Percentiles rank a stretch among this genome's conserved stretches.
Conservation (phyloP, 1,284 basidiomycete species). For the Agaricales sp. region DNA sequence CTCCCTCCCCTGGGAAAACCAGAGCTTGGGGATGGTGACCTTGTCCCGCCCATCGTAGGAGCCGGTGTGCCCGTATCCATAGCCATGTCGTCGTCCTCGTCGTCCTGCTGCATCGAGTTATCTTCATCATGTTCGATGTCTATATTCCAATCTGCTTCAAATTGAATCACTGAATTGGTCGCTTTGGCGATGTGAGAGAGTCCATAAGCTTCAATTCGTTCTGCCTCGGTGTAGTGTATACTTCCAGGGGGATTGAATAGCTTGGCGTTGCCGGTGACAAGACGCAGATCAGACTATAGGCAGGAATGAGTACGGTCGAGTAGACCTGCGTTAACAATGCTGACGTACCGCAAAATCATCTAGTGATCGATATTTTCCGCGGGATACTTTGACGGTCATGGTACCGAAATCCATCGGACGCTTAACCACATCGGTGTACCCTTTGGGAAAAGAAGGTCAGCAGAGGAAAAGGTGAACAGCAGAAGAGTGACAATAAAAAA, state of each 20-base stretch:
- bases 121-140: slow-evolving; percentile 66
- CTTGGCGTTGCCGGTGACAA: slow-evolving; percentile 67
- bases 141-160: slow-evolving; percentile 75
- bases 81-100: slow-evolving; percentile 20
- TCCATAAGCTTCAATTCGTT: slow-evolving; percentile 55
- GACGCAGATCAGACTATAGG: slow-evolving; percentile 50
- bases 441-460: slow-evolving; percentile 19
- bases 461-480: not conserved
- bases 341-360: slow-evolving; percentile 64
- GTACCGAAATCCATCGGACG: slow-evolving; percentile 80
- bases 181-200: slow-evolving; percentile 64
- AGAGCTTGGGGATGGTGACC: slow-evolving; percentile 28
- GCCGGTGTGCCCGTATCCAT: slow-evolving; percentile 19
- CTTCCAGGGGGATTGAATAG: slow-evolving; percentile 62
- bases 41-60: not conserved
- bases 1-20: slow-evolving; percentile 15
- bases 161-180: slow-evolving; percentile 61
- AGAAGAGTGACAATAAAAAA: no score
- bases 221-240: slow-evolving; percentile 64
- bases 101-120: slow-evolving; percentile 33
- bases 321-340: not conserved
- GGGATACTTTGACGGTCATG: slow-evolving; percentile 56
- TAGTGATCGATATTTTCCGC: slow-evolving; percentile 58
- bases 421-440: slow-evolving; percentile 60
- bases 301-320: not conserved